Conservation (phyloP, 352 stramenopile genomes). For the Pythium aristosporum region DNA sequence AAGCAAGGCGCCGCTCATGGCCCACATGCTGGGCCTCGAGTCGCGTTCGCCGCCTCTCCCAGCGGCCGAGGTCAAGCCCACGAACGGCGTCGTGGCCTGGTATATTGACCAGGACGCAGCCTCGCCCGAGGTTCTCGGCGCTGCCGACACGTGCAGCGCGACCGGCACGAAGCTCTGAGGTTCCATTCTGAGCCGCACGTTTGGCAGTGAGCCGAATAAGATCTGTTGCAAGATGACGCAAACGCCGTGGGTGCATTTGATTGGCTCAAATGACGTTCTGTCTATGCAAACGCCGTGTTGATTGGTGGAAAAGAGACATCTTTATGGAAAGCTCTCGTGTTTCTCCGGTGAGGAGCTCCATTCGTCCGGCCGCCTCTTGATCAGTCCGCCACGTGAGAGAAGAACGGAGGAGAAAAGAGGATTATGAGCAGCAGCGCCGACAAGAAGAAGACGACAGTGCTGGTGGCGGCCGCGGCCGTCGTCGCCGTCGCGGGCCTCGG, state of each 20-base stretch:
- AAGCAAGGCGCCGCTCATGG: conserved; percentile 88
- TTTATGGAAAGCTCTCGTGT: neutral
- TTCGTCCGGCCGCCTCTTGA: neutral
- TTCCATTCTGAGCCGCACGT: neutral
- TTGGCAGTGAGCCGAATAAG: neutral
- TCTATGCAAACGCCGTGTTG: conserved; percentile 1
- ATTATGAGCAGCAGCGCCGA: conserved; percentile 16
- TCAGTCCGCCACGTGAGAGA: neutral
- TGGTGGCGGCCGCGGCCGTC: conserved; percentile 50
- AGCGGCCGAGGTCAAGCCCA: conserved; percentile 69
- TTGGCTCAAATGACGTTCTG: conserved; percentile 25
- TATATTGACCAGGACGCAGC: conserved; percentile 83
- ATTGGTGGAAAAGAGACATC: conserved; percentile 14
- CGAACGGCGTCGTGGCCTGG: conserved; percentile 75
- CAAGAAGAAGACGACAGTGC: conserved; percentile 63
- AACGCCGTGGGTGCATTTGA: conserved; percentile 2
- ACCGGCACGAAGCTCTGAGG: conserved; percentile 12
- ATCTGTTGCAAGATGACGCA: neutral
- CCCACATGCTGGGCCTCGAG: conserved; percentile 73
- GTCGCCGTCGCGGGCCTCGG: conserved; percentile 47
- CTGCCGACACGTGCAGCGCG: conserved; percentile 9
- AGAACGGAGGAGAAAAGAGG: neutral
- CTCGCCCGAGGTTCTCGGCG: conserved; percentile 18
- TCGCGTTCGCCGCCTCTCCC: conserved; percentile 60
- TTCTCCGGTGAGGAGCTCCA: neutral